phyloP scores from a whole-genome alignment of 2,329 filamentous ascomycete genomes.

The Fusarium sp. region DNA sequence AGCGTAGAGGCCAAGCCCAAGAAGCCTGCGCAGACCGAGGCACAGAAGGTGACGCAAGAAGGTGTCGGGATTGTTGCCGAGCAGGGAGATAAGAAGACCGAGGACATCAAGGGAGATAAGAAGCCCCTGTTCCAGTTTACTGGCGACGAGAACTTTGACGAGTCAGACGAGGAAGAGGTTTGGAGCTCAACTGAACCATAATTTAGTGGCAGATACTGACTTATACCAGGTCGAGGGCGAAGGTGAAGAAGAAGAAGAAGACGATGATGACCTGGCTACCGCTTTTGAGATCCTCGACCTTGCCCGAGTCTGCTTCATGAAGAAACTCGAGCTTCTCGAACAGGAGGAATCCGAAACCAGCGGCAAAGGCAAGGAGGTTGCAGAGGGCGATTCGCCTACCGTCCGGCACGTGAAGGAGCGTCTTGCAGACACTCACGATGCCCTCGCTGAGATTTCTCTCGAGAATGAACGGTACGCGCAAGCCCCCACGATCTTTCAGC shows the following conservation, averaged over 20 bases:
- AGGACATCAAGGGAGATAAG: conserved; percentile 58
- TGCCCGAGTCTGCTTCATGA: conserved; percentile 72
- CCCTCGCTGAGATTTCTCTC: conserved; percentile 94
- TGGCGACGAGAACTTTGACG: conserved; percentile 92
- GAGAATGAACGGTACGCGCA: conserved; percentile 81
- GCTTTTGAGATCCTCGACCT: conserved; percentile 88
- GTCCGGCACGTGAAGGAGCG: conserved; percentile 78
- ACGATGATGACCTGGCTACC: conserved; percentile 78
- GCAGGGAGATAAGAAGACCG: conserved; percentile 50
- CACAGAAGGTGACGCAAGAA: conserved; percentile 57
- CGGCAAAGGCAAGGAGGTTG: conserved; percentile 55
- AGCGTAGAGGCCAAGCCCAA: conserved; percentile 46
- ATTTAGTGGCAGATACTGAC: conserved; percentile 10
- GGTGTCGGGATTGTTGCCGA: conserved; percentile 56
- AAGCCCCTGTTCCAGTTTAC: conserved; percentile 91
- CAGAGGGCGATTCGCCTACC: conserved; percentile 51
- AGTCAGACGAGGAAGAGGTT: conserved; percentile 77
- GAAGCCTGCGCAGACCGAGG: conserved; percentile 52
- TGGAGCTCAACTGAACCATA: neutral
- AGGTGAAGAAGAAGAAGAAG: conserved; percentile 64
- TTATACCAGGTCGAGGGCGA: conserved; percentile 50
- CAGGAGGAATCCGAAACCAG: conserved; percentile 47
- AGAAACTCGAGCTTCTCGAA: conserved; percentile 57
- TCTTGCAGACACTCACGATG: conserved; percentile 90
- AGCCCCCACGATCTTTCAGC: neutral